Evolutionary conservation across 2,329 filamentous ascomycete genomes (phyloP).

Genomic region (Fusarium pseudonygamai): DNA sequence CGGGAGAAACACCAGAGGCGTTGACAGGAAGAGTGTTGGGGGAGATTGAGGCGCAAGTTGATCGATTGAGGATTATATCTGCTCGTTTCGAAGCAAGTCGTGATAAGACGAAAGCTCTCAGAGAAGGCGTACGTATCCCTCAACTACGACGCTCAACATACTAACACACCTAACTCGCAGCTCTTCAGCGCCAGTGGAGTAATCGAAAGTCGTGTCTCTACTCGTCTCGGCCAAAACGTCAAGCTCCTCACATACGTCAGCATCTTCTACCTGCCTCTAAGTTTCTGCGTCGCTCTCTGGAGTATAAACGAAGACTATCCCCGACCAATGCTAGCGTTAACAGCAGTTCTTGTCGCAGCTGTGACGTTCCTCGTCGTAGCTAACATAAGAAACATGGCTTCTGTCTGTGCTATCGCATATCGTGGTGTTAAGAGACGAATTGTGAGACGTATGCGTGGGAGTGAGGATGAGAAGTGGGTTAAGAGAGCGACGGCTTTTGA

Average conservation of each 20-base stretch:
- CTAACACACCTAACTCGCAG: not conserved
- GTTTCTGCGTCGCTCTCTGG: constrained; percentile 43
- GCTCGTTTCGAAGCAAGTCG: not conserved
- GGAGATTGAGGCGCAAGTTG: not conserved
- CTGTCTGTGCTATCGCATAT: not conserved
- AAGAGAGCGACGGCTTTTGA: not conserved
- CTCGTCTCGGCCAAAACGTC: constrained; percentile 48
- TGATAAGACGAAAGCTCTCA: not conserved
- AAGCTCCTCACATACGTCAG: constrained; percentile 51
- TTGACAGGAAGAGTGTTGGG: not conserved
- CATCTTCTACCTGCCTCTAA: constrained; percentile 52
- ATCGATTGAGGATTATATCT: not conserved
- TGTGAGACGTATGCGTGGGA: not conserved
- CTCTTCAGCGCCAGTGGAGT: constrained; percentile 6
- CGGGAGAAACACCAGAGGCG: not conserved
- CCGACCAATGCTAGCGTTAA: not conserved
- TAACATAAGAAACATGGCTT: not conserved
- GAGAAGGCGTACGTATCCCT: not conserved
- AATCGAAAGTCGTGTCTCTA: not conserved
- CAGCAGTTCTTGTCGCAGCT: not conserved
- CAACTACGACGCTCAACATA: accelerated
- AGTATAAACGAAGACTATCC: constrained; percentile 1
- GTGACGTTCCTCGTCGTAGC: not conserved
- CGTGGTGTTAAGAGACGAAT: not conserved
- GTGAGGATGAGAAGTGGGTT: not conserved